Evolutionary conservation across 1,139 yeast genomes (phyloP), one percentile per base, ranked within the genome.

Genomic region (Candida anutae): DNA sequence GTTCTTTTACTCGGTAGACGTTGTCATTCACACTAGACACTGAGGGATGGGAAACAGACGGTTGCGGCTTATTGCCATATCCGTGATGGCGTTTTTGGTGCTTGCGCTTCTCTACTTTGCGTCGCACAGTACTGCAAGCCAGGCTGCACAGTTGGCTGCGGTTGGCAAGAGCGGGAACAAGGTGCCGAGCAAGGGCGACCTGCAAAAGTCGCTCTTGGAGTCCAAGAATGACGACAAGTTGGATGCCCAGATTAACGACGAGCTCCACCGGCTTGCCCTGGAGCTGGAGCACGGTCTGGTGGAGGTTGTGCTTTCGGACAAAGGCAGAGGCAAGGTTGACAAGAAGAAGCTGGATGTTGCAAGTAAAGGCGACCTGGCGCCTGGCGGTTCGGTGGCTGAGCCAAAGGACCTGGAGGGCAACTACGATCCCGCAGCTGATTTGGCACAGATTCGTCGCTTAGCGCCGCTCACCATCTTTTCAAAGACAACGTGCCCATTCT

Each of bases 391-490:
- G 6, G 24, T 13, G 6, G 24, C 6, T 13, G 6, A 15, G 6
- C 11, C 6, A 22, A 11, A 6, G 6, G 11, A 10, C 6, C 13
- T 15, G n/a, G 28, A 25, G 8, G 23, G n/a, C 23, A 13, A 25
- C 13, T 82, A 75, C 43, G 77, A 77, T 48, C 74, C 87, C 1
- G 76, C 66, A 10, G 62, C 66, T 37, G 90, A 74, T 41, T 70
- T 77, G 38, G 53, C 68, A 21, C 68, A 64, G 31, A 78, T 81
- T 25, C 51, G 87, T 33, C 45, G 69, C 3, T 46, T 74, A 30
- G 62, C 85, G 1, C 95, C 95, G 10, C 69, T 81, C 53, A 76
- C 77, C 35, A 65, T 80, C 4, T 80, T 80, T 43, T 75, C 85
- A 33, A 81, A 81, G 49, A 66, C 80, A 0, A 66, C 59, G 45